Conservation (phyloP, 768 basidiomycete genomes). For the Exsudoporus frostii region DNA sequence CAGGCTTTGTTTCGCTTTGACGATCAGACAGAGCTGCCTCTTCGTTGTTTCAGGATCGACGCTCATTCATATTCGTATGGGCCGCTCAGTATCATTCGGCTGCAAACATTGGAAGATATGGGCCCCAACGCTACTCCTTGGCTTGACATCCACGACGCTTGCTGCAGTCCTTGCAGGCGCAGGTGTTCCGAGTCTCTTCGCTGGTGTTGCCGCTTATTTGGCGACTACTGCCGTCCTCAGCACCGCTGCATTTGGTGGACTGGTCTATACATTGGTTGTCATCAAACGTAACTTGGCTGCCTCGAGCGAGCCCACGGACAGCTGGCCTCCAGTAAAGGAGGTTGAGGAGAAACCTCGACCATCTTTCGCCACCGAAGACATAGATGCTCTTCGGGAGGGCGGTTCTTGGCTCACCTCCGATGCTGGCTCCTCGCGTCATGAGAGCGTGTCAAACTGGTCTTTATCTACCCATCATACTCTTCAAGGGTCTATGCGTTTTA, state of each 20-base stretch:
- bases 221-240: slow-evolving; percentile 49
- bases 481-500: slow-evolving; percentile 11
- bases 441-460: slow-evolving; percentile 67
- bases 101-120: slow-evolving; percentile 71
- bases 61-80: slow-evolving; percentile 68
- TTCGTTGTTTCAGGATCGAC: slow-evolving; percentile 58
- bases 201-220: slow-evolving; percentile 60
- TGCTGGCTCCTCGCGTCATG: slow-evolving; percentile 47
- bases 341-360: slow-evolving; percentile 54
- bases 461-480: slow-evolving; percentile 65
- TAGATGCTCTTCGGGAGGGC: slow-evolving; percentile 70
- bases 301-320: slow-evolving; percentile 48
- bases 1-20: slow-evolving; percentile 67
- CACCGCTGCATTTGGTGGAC: slow-evolving; percentile 52
- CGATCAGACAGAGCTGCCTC: slow-evolving; percentile 66
- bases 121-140: slow-evolving; percentile 58
- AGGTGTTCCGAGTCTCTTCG: slow-evolving; percentile 52
- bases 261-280: slow-evolving; percentile 58
- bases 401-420: slow-evolving; percentile 80
- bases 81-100: slow-evolving; percentile 67
- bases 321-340: slow-evolving; percentile 58
- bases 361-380: slow-evolving; percentile 68
- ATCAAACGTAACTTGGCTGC: slow-evolving; percentile 63
- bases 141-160: slow-evolving; percentile 53
- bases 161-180: slow-evolving; percentile 57